Conservation (phyloP, 2,329 filamentous ascomycete species). For the Beauveria scarabaeidicola region DNA sequence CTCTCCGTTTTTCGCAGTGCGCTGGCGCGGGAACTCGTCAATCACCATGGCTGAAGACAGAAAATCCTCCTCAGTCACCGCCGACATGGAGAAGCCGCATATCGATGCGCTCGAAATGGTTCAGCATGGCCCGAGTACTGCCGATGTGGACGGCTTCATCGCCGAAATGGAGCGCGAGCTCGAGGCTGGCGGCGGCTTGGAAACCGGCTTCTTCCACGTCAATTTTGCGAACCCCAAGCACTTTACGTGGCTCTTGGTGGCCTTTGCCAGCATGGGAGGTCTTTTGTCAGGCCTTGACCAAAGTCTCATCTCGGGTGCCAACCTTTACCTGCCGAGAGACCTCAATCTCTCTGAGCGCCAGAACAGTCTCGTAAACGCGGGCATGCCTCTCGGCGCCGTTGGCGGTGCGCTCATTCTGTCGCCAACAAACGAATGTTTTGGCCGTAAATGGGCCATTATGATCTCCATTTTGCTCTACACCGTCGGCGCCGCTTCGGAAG, state of each 20-base stretch:
- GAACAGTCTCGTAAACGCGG: constrained; percentile 59
- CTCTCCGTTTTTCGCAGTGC: background rate
- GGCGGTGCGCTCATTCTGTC: constrained; percentile 59
- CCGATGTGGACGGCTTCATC: constrained; percentile 31
- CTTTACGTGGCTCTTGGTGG: constrained; percentile 61
- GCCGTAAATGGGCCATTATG: constrained; percentile 60
- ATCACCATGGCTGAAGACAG: constrained; percentile 1
- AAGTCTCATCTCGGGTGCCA: constrained; percentile 63
- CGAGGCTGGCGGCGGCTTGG: constrained; percentile 22
- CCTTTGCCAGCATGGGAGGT: constrained; percentile 68
- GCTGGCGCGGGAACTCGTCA: background rate
- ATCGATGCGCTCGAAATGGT: constrained; percentile 30
- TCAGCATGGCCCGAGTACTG: constrained; percentile 21
- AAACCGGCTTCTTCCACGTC: constrained; percentile 41
- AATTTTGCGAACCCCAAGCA: constrained; percentile 52
- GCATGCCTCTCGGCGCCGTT: constrained; percentile 64
- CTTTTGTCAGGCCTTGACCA: constrained; percentile 65
- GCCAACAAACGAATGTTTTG: constrained; percentile 59
- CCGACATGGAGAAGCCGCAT: constrained; percentile 18
- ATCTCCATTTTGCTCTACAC: constrained; percentile 63
- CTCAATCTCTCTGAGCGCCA: constrained; percentile 46
- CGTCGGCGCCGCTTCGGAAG: constrained; percentile 58
- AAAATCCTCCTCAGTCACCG: background rate
- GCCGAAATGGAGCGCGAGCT: constrained; percentile 34
- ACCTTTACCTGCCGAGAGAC: constrained; percentile 54